Evolutionary conservation across 371 early-diverging fungal species (phyloP).

Genomic region (Syncephalis fuscata): DNA sequence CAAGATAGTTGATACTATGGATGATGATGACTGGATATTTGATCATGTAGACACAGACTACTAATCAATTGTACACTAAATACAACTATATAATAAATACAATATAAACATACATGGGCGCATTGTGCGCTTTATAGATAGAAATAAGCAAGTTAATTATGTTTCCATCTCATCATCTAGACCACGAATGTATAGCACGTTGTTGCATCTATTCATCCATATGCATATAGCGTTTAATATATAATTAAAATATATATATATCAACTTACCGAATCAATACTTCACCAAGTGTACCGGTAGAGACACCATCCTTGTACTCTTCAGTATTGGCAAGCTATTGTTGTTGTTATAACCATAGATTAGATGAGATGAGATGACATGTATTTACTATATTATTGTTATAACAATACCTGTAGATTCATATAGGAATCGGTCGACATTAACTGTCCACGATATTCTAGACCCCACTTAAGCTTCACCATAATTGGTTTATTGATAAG

Average conservation of each 20-base stretch:
- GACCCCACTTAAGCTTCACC: constrained; percentile 94
- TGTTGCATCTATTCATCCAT: constrained; percentile 51
- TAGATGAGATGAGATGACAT: background rate
- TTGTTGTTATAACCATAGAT: constrained; percentile 12
- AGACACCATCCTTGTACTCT: constrained; percentile 84
- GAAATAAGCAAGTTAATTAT: too few species aligned
- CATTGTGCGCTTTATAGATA: too few species aligned
- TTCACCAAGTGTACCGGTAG: constrained; percentile 80
- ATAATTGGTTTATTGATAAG: constrained; percentile 83
- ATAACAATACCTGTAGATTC: constrained; percentile 73
- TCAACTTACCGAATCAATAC: constrained; percentile 69
- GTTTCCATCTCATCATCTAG: constrained; percentile 31
- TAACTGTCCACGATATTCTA: constrained; percentile 90
- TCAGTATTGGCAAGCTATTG: constrained; percentile 78
- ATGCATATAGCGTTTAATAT: background rate
- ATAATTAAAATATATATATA: background rate
- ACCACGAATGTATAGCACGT: constrained; percentile 70
- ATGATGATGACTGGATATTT: too few species aligned
- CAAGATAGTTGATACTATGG: too few species aligned
- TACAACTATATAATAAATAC: too few species aligned
- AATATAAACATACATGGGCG: too few species aligned
- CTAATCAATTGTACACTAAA: too few species aligned
- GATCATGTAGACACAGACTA: too few species aligned
- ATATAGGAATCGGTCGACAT: constrained; percentile 91
- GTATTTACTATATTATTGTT: background rate